Base-by-base conservation (phyloP, 768 basidiomycete species). In the Rhodotorula kratochvilovae region DNA sequence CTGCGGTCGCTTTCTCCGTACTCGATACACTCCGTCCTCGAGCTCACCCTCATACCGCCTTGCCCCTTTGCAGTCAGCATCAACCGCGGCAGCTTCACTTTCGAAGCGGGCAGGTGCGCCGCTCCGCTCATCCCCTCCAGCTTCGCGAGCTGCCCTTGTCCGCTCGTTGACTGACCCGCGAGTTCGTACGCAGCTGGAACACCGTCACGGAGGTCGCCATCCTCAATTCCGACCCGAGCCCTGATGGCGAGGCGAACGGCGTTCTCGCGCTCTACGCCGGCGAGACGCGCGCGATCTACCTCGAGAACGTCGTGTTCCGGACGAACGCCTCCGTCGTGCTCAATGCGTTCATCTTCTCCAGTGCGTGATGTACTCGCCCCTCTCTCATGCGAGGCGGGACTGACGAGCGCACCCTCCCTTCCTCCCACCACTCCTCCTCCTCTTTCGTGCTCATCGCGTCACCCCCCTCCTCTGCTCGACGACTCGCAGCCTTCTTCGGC, bases 401-500 rank as follows among this genome's bases (percentile, higher is more conserved):
- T 56, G 35, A 21, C 33, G 25, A 11, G 12, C 8, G 39, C 8
- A n/a, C n/a, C 5, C 5, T 1, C 3, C 42, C 25, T 25, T 27
- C 10, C 48, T 50, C 48, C 5, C 7, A 7, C 8, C 4, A 23
- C 25, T 27, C 16, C 27, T n/a, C n/a, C n/a, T n/a, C 36, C 27
- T 8, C 35, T 7, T 25, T 6, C 17, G 10, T 25, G 3, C 19
- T 8, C 55, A 13, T 12, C 2, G 1, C 39, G 39, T 13, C 39
- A 39, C n/a, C n/a, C n/a, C n/a, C n/a, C n/a, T n/a, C n/a, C n/a
- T n/a, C n/a, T n/a, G n/a, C n/a, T n/a, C n/a, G n/a, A n/a, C n/a
- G n/a, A n/a, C n/a, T n/a, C n/a, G n/a, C n/a, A 71, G 70, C 70
- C 33, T 71, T 71, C 51, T 71, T 71, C 35, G 70, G 70, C 51